These are phyloP conservation scores for Trichosporon sp. DNA, from an alignment of 1,284 basidiomycete genomes.

Conservation along the genomic window DNA sequence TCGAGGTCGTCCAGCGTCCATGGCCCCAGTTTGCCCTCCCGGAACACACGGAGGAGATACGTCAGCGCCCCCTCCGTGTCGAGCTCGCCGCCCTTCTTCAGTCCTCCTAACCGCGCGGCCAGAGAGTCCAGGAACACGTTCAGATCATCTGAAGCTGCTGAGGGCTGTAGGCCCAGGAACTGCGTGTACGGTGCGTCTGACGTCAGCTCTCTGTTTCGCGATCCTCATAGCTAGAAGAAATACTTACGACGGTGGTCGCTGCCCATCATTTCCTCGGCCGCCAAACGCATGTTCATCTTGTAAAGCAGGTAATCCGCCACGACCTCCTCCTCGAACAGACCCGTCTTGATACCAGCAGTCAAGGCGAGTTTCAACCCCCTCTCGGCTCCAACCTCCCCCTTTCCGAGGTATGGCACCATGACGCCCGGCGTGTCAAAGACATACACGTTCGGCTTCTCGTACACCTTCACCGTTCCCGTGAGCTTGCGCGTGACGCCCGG, in stretches of 20 bases:
- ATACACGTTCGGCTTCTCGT: slow-evolving; percentile 78
- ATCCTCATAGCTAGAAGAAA: neutral
- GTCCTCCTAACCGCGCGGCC: slow-evolving; percentile 75
- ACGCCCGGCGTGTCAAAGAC: slow-evolving; percentile 95
- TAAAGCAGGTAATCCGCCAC: slow-evolving; percentile 88
- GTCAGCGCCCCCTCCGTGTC: slow-evolving; percentile 71
- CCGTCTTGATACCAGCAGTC: slow-evolving; percentile 96
- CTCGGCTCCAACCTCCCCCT: slow-evolving; percentile 79
- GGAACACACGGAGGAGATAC: slow-evolving; percentile 84
- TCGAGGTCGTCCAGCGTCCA: slow-evolving; percentile 60
- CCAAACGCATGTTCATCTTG: slow-evolving; percentile 72
- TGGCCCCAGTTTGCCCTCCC: slow-evolving; percentile 64
- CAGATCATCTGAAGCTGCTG: slow-evolving; percentile 60
- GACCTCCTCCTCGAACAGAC: slow-evolving; percentile 80
- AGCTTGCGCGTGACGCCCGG: slow-evolving; percentile 84
- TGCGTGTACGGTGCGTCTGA: slow-evolving; percentile 62
- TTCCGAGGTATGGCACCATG: slow-evolving; percentile 94
- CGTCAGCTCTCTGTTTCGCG: neutral
- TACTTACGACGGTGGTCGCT: slow-evolving; percentile 43
- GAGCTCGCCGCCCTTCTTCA: slow-evolving; percentile 71
- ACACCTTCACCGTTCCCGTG: slow-evolving; percentile 79
- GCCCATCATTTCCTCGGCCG: slow-evolving; percentile 28
- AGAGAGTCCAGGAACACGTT: slow-evolving; percentile 69
- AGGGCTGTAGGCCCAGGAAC: slow-evolving; percentile 19
- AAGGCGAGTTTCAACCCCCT: slow-evolving; percentile 89